Evolutionary conservation across 2,329 filamentous ascomycete genomes (phyloP), one percentile per base, ranked within the genome.

Genomic region (Grosmannia clavigera): DNA sequence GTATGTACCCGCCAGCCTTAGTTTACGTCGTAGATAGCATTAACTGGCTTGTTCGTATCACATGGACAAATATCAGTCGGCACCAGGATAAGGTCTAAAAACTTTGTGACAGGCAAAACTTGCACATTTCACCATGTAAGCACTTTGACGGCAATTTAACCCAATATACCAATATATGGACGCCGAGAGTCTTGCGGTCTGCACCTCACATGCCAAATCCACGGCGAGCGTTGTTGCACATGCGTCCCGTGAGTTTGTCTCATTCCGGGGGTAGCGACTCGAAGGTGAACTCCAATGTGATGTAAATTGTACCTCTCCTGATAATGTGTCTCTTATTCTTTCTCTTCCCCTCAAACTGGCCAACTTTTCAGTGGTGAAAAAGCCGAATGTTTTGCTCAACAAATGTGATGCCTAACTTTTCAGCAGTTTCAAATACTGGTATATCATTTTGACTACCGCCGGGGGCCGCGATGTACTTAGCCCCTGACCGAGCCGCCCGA

Each of bases 391-490:
- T 90, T 80, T 99, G 94, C 81, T 99, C 91, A 46, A 97, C 88
- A 75, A 97, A 96, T 53, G 87, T 91, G 68, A 97, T 95, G 60
- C 87, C 88, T 65, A 95, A 79, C 78, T 92, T 90, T 78, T 96
- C 90, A 5, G 92, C 90, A 12, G 92, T 95, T 71, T 90, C 86
- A 67, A 96, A 89, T 54, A 94, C 90, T 57, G 85, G 81, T 61
- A 79, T 74, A 71, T 94, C 90, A 71, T 94, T 94, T 74, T 94
- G 89, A 73, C 87, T 96, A 61, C 94, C 94, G 57, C 84, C 88
- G 11, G 94, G 94, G 48, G 92, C 92, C 59, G 94, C 92, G 69
- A 97, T 90, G 78, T 96, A 99, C 79, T 95, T 97, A 70, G 84
- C 91, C 57, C 94, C 94, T 27, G 90, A 95, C 68, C 90, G 83